Evolutionary conservation across 148 eudicot species (phyloP).

Genomic region (Dianthus caryophyllus): DNA sequence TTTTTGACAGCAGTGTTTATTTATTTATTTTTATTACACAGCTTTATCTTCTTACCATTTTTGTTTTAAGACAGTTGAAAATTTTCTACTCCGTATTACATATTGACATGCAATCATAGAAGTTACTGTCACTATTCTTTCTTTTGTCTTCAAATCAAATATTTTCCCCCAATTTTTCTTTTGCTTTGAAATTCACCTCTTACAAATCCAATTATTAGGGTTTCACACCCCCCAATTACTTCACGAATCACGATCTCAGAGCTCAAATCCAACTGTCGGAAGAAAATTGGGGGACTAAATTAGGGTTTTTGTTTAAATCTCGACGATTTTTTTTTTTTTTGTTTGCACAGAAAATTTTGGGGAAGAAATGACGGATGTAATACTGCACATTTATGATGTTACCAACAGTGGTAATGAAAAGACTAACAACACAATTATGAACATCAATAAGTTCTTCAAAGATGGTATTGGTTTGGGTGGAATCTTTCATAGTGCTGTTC

Average conservation of each 20-base stretch:
- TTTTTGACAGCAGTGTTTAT: no score
- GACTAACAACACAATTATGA: conserved; percentile 74
- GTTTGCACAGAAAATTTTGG: background rate
- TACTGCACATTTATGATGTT: conserved; percentile 72
- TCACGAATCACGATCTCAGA: no score
- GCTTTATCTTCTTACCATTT: no score
- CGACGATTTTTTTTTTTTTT: background rate
- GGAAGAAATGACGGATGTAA: conserved; percentile 49
- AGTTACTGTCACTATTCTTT: no score
- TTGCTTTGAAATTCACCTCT: no score
- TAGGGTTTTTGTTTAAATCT: conserved; percentile 8
- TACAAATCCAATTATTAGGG: background rate
- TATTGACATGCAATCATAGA: no score
- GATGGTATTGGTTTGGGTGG: conserved; percentile 91
- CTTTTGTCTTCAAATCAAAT: no score
- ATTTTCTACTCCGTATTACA: no score
- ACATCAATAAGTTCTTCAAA: conserved; percentile 87
- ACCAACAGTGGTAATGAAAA: conserved; percentile 81
- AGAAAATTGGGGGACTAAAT: background rate
- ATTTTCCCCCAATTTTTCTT: no score
- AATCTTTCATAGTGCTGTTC: conserved; percentile 84
- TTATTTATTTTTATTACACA: no score
- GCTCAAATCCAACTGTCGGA: no score
- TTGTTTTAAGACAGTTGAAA: no score
- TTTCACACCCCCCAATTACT: background rate